Evolutionary conservation across 1,139 yeast species (phyloP), one percentile per base, ranked within the genome.

Genomic region (Kurtzmaniella quercitrusa): DNA sequence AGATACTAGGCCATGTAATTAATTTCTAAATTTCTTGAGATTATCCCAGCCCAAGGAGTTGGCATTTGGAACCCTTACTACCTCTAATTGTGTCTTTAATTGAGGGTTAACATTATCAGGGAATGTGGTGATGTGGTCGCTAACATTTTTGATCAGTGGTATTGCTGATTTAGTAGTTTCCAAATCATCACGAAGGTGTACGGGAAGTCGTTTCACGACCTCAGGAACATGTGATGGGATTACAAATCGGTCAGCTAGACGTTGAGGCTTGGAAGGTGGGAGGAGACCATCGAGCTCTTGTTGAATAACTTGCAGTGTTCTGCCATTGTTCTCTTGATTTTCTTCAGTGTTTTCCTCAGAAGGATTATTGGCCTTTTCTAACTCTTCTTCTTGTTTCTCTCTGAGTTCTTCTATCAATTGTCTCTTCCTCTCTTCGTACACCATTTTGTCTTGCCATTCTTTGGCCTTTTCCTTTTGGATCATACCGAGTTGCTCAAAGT

Each of bases 1-100:
- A 30, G 14, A 30, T 5, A 30, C 33, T 30, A 8, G 6, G 12
- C 7, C 11, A 30, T 30, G 33, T 12, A 8, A 12, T 21, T 32
- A 22, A 32, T 23, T 21, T 35, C 59, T 59, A 47, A 61, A 71
- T 51, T 67, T 69, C 44, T 63, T 61, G 43, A 72, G 53, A 46
- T 72, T 72, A 45, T 71, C 77, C 78, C 77, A 72, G 2, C 71
- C 78, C 39, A 72, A 45, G n/a, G 68, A 57, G 47, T 72, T 72
- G 19, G 74, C 64, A 51, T 71, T 72, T 2, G 78, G 78, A 38
- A 72, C 59, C 52, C 68, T 70, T 30, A 72, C 59, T 11, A 71
- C 59, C 48, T 72, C 78, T 22, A 70, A 55, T 46, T 64, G 68
- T 42, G 65, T 68, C 45, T 69, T 58, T 14, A 59, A 47, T 42